These are phyloP conservation scores for Trichoderma lentiforme DNA, from an alignment of 2,329 filamentous ascomycete species.

Conservation along the genomic window DNA sequence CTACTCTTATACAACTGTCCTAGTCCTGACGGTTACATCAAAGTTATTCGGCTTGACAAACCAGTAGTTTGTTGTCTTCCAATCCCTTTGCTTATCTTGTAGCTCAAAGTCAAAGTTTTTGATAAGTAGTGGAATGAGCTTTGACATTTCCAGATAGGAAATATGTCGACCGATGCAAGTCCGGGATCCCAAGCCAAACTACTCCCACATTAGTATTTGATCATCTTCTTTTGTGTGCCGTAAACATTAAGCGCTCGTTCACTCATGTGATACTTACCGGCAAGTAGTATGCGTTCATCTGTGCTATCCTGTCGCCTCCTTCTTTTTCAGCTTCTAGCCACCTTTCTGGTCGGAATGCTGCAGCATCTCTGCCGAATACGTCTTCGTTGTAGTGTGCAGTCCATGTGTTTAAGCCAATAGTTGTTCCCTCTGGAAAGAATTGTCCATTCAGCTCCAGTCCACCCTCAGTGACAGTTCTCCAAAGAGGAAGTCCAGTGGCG, in stretches of 20 bases:
- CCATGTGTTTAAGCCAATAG: slow-evolving; percentile 38
- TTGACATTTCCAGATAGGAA: slow-evolving; percentile 41
- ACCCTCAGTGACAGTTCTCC: slow-evolving; percentile 43
- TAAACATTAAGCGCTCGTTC: not conserved
- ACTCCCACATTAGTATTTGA: not conserved
- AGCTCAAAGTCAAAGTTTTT: slow-evolving; percentile 35
- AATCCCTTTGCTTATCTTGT: slow-evolving; percentile 20
- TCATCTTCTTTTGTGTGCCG: not conserved
- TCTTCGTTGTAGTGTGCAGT: slow-evolving; percentile 31
- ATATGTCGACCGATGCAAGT: slow-evolving; percentile 44
- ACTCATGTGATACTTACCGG: slow-evolving; percentile 24
- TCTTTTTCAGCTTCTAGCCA: slow-evolving; percentile 34
- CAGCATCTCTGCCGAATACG: slow-evolving; percentile 33
- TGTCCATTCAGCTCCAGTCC: slow-evolving; percentile 39
- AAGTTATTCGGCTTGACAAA: slow-evolving; percentile 44
- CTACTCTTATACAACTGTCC: not conserved
- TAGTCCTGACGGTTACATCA: slow-evolving; percentile 26
- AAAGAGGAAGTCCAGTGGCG: slow-evolving; percentile 45
- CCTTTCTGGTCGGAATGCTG: slow-evolving; percentile 38
- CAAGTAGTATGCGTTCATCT: slow-evolving; percentile 31
- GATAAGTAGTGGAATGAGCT: slow-evolving; percentile 39
- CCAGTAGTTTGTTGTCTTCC: slow-evolving; percentile 39
- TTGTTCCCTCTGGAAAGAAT: slow-evolving; percentile 32
- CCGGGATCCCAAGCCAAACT: slow-evolving; percentile 41
- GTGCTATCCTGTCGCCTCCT: slow-evolving; percentile 22